Base-by-base conservation (phyloP, 306 rosid species). In the Vigna trinervia region DNA sequence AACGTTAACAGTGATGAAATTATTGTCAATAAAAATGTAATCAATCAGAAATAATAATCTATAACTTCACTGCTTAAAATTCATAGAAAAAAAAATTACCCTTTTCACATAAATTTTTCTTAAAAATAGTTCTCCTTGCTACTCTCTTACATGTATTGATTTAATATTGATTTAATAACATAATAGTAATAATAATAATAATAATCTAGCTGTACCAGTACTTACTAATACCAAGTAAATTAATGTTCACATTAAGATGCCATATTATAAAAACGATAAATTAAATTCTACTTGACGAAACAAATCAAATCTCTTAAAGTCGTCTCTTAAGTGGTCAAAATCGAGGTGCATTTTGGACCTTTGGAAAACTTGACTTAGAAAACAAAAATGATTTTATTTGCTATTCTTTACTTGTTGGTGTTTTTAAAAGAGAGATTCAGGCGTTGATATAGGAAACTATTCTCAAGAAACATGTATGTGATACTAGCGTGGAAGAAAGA, bases 401-500 rank as follows among this genome's bases (percentile, higher is more conserved):
- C 28, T 39, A 53, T 38, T 12, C 3, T 12, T 72, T 12, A 36
- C 66, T 12, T 53, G 22, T 15, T 47, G 74, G 5, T 38, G 22
- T 2, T 53, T 17, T 32, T 51, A 17, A 19, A 67, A 45, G 5
- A 41, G 23, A 56, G 46, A 67, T 39, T 67, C 11, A 0, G 32
- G 61, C 17, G 39, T 77, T 74, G 46, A 58, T 58, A 0, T 22
- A 74, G 58, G 69, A 74, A 73, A 26, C 26, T 13, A 39, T 4
- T 53, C 46, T 53, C 32, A 67, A 68, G 23, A 30, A 54, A 78
- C 75, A 45, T 68, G 69, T 4, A 56, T 17, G 22, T 11, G 61
- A 14, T 38, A 13, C 13, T 52, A 15, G 71, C 68, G 63, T 69
- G 74, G 20, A 77, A 73, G 68, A 57, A 41, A 67, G 46, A 4